phyloP scores from a whole-genome alignment of 805 yeast species.

The Candida nanaspora region DNA sequence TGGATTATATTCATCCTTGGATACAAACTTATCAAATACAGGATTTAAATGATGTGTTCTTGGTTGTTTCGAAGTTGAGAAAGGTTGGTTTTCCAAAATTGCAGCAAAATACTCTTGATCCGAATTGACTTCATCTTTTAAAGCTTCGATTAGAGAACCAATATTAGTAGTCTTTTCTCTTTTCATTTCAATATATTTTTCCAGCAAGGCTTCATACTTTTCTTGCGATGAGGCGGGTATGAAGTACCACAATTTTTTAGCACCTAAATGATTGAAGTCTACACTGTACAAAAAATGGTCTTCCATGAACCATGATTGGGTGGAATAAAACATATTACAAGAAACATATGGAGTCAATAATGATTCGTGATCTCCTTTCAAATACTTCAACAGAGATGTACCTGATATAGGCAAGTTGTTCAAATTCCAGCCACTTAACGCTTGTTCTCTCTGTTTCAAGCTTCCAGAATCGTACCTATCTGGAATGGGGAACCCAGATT shows the following conservation, averaged over 20 bases:
- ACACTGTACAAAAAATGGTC: slow-evolving; percentile 51
- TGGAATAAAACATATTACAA: slow-evolving; percentile 46
- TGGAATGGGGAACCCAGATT: slow-evolving; percentile 26
- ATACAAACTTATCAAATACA: slow-evolving; percentile 20
- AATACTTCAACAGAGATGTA: slow-evolving; percentile 39
- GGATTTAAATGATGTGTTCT: slow-evolving; percentile 26
- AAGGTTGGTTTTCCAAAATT: slow-evolving; percentile 16
- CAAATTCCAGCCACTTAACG: slow-evolving; percentile 46
- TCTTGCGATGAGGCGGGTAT: slow-evolving; percentile 49
- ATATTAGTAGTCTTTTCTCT: slow-evolving; percentile 4
- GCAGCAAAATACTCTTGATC: slow-evolving; percentile 13
- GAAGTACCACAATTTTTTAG: slow-evolving; percentile 51
- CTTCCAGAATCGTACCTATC: slow-evolving; percentile 5
- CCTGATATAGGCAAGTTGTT: slow-evolving; percentile 45
- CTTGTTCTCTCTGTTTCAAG: neutral
- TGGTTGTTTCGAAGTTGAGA: slow-evolving; percentile 5
- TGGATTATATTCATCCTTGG: slow-evolving; percentile 5
- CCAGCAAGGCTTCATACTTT: slow-evolving; percentile 41
- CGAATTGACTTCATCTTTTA: slow-evolving; percentile 3
- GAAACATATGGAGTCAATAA: slow-evolving; percentile 37
- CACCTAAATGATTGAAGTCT: slow-evolving; percentile 52
- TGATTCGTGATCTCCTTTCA: slow-evolving; percentile 36
- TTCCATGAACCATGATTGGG: slow-evolving; percentile 51
- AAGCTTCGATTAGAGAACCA: neutral
- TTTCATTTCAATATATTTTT: slow-evolving; percentile 3